Evolutionary conservation across 148 eudicot genomes (phyloP).

Genomic region (Chenopodium formosanum): DNA sequence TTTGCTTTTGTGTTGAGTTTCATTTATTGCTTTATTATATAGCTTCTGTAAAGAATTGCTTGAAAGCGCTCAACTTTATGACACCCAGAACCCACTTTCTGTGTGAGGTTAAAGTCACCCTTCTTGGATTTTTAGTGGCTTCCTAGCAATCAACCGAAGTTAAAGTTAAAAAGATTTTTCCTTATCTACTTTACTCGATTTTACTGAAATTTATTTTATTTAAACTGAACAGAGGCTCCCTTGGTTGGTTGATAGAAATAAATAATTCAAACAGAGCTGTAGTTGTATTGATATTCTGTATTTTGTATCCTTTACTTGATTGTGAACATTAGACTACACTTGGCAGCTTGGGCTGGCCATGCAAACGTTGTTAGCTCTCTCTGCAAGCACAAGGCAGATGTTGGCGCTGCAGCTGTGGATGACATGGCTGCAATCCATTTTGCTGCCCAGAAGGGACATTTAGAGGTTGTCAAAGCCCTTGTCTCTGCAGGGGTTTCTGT

Average conservation of each 20-base stretch:
- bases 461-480: conserved; percentile 70
- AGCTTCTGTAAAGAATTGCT: not conserved
- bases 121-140: not conserved
- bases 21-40: not conserved
- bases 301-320: conserved; percentile 40
- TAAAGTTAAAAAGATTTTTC: not conserved
- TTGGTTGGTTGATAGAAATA: too few species aligned
- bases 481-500: conserved; percentile 65
- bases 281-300: not conserved
- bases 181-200: not conserved
- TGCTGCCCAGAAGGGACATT: conserved; percentile 91
- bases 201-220: too few species aligned
- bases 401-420: conserved; percentile 95
- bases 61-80: not conserved
- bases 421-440: conserved; percentile 97
- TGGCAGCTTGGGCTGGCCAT: conserved; percentile 99
- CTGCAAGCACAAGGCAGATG: conserved; percentile 88
- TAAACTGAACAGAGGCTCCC: too few species aligned
- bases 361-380: conserved; percentile 62
- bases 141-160: not conserved
- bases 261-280: not conserved
- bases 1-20: not conserved
- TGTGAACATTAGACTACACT: conserved; percentile 63
- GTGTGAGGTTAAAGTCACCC: not conserved
- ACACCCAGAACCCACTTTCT: not conserved